phyloP scores from a whole-genome alignment of 2,329 filamentous ascomycete species.

The Claviceps quebecensis region DNA sequence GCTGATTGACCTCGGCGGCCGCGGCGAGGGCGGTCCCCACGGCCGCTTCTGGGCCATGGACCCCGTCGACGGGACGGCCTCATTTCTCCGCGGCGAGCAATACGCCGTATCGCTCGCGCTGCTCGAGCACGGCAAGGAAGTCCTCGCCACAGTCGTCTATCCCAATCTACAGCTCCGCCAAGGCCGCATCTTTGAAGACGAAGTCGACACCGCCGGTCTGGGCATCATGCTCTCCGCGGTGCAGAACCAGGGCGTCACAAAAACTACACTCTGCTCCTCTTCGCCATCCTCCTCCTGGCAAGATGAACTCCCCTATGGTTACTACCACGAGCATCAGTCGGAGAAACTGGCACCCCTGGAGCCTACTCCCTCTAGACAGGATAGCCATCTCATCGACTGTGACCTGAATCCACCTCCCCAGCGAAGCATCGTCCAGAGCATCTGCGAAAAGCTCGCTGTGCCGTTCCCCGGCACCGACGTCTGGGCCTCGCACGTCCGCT shows the following conservation, averaged over 20 bases:
- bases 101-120: conserved; percentile 48
- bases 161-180: conserved; percentile 36
- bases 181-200: conserved; percentile 22
- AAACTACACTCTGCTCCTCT: conserved; percentile 12
- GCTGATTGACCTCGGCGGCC: conserved; percentile 44
- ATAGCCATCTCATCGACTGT: conserved; percentile 20
- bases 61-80: conserved; percentile 49
- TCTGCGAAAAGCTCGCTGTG: conserved; percentile 18
- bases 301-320: conserved; percentile 6
- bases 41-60: conserved; percentile 47
- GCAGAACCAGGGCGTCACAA: conserved; percentile 17
- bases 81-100: conserved; percentile 46
- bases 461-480: conserved; percentile 23
- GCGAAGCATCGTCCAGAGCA: conserved; percentile 17
- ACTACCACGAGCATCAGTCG: conserved; percentile 1
- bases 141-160: conserved; percentile 45
- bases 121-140: conserved; percentile 41
- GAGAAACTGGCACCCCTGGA: conserved; percentile 9
- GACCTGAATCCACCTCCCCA: conserved; percentile 16
- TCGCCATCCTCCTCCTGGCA: neutral
- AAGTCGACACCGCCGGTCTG: conserved; percentile 18
- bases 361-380: neutral
- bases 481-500: conserved; percentile 27
- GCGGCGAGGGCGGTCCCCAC: conserved; percentile 20
- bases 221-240: conserved; percentile 23